phyloP scores from a whole-genome alignment of 2,329 filamentous ascomycete species.

The Alternaria longipes region DNA sequence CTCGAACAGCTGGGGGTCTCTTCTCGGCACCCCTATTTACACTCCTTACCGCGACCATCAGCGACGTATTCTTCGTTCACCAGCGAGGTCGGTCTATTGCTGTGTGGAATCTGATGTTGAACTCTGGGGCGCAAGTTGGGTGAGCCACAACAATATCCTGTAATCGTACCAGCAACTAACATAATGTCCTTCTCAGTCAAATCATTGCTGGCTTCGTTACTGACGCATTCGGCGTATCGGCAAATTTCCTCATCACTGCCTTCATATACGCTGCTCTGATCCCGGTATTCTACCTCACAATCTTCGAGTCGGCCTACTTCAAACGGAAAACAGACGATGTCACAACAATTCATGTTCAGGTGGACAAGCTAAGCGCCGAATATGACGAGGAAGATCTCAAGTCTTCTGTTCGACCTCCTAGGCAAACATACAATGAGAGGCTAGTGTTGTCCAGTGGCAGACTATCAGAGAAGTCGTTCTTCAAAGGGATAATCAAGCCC shows the following conservation, averaged over 20 bases:
- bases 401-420: conserved; percentile 1
- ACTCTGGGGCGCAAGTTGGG: conserved; percentile 23
- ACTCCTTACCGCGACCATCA: conserved; percentile 22
- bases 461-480: conserved; percentile 21
- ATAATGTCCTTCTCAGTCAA: not conserved
- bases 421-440: conserved; percentile 10
- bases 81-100: conserved; percentile 24
- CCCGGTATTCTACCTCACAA: conserved; percentile 19
- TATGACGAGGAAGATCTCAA: conserved; percentile 20
- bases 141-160: conserved; percentile 1
- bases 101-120: conserved; percentile 24
- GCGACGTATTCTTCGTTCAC: conserved; percentile 25
- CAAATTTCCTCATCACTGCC: conserved; percentile 21
- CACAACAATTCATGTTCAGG: conserved; percentile 4
- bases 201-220: conserved; percentile 21
- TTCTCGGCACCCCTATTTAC: conserved; percentile 24
- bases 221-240: conserved; percentile 16
- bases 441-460: conserved; percentile 16
- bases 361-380: conserved; percentile 16
- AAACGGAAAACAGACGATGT: conserved; percentile 10
- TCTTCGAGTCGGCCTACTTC: conserved; percentile 25
- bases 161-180: conserved; percentile 1
- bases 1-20: conserved; percentile 21
- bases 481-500: conserved; percentile 22
- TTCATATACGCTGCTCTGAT: conserved; percentile 16